These are phyloP conservation scores for Anisodus tanguticus DNA, from an alignment of 257 asterid genomes.

Conservation along the genomic window DNA sequence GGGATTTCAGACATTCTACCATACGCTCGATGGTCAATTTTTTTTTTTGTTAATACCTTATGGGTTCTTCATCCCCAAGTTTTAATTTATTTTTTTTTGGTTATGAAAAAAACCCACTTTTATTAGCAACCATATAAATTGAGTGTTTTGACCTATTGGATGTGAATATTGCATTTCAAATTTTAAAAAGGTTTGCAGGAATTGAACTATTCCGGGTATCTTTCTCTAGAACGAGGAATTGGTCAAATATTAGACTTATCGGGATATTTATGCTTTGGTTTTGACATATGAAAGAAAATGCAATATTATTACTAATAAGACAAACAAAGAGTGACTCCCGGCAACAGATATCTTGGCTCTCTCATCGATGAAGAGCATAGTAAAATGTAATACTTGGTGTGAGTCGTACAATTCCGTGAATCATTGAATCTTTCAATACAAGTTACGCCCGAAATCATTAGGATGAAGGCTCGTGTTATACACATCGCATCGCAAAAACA, in stretches of 20 bases:
- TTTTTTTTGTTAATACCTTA: not conserved
- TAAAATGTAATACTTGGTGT: not conserved
- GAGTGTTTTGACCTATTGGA: not conserved
- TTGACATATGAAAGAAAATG: not conserved
- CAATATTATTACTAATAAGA: too few species aligned
- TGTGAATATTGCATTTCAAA: not conserved
- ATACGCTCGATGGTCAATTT: not conserved
- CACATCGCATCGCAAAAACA: too few species aligned
- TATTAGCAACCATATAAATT: not conserved
- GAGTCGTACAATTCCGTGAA: not conserved
- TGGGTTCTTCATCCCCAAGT: not conserved
- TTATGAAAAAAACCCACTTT: not conserved
- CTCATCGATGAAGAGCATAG: rapidly evolving
- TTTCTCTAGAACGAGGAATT: not conserved
- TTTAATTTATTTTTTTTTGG: not conserved
- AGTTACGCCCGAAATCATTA: not conserved
- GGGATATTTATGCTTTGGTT: not conserved
- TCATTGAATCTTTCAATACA: not conserved
- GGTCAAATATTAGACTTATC: not conserved
- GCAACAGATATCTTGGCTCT: not conserved
- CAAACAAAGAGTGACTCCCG: not conserved
- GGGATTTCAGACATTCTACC: not conserved
- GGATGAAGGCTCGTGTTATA: not conserved
- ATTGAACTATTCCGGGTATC: not conserved
- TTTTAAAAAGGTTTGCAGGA: not conserved